Evolutionary conservation across 176 grass and related monocot genomes (phyloP).

Genomic region (Aegilops speltoides): DNA sequence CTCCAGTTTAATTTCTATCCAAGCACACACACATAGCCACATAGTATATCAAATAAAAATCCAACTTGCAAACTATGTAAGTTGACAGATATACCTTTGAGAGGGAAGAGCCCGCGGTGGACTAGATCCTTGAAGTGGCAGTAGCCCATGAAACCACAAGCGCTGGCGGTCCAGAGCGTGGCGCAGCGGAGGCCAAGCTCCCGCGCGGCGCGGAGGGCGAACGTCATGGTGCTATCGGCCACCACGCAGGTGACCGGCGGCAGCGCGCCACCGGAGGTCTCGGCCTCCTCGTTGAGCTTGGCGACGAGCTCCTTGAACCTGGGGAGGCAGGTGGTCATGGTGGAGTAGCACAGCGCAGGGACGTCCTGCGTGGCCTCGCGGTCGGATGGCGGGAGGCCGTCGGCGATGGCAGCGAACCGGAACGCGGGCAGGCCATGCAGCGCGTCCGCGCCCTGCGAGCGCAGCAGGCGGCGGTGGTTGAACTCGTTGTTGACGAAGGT

Average conservation of each 20-base stretch:
- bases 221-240: conserved; percentile 44
- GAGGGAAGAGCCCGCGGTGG: conserved; percentile 39
- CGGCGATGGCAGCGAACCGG: conserved; percentile 32
- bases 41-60: background rate
- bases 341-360: conserved; percentile 35
- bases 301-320: conserved; percentile 29
- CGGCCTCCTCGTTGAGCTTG: background rate
- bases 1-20: background rate
- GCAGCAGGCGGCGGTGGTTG: conserved; percentile 43
- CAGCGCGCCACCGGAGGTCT: background rate
- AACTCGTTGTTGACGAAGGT: conserved; percentile 73
- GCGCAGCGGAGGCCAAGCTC: conserved; percentile 43
- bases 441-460: background rate
- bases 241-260: conserved; percentile 35
- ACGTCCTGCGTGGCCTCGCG: conserved; percentile 44
- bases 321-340: conserved; percentile 39
- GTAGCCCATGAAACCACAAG: conserved; percentile 39
- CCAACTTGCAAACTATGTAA: background rate
- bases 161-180: conserved; percentile 46
- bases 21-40: background rate
- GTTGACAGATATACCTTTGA: background rate
- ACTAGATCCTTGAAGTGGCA: conserved; percentile 42
- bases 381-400: conserved; percentile 44
- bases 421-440: conserved; percentile 29
- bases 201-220: conserved; percentile 28